Evolutionary conservation across 208 protist genomes (phyloP).

Genomic region (Kentomonas sorsogonicus): DNA sequence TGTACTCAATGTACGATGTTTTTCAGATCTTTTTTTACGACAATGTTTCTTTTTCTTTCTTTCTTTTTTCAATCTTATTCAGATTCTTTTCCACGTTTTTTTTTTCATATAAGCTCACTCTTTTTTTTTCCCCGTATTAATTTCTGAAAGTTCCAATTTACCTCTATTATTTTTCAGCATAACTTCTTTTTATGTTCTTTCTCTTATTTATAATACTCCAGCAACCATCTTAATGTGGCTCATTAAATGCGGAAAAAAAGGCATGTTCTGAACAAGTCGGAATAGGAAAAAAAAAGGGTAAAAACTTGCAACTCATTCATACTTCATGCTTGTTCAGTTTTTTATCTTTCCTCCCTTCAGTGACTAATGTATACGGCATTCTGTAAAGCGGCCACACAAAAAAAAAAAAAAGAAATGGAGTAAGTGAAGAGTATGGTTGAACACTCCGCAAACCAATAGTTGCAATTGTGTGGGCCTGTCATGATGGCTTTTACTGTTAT

Average conservation of each 20-base stretch:
- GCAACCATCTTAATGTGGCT: too few species aligned
- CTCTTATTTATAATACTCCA: too few species aligned
- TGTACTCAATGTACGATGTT: too few species aligned
- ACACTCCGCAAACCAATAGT: too few species aligned
- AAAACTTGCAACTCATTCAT: too few species aligned
- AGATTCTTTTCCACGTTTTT: neutral
- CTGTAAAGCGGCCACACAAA: neutral
- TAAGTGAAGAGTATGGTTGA: neutral
- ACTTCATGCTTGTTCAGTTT: too few species aligned
- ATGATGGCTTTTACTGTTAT: neutral
- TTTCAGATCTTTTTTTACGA: neutral
- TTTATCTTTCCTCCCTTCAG: too few species aligned
- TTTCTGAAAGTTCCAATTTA: too few species aligned
- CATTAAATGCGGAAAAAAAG: too few species aligned
- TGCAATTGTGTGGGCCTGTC: neutral
- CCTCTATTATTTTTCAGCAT: neutral
- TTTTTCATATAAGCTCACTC: neutral
- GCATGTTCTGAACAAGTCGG: too few species aligned
- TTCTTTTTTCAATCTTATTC: neutral
- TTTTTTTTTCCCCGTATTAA: constrained; percentile 1
- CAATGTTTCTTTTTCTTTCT: constrained; percentile 1
- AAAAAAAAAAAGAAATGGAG: constrained; percentile 12
- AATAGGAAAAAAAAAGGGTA: constrained; percentile 4
- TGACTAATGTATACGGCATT: neutral
- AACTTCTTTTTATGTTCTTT: constrained; percentile 4